These are phyloP conservation scores for Colletotrichum sp. DNA, from an alignment of 2,329 filamentous ascomycete genomes.

Conservation along the genomic window DNA sequence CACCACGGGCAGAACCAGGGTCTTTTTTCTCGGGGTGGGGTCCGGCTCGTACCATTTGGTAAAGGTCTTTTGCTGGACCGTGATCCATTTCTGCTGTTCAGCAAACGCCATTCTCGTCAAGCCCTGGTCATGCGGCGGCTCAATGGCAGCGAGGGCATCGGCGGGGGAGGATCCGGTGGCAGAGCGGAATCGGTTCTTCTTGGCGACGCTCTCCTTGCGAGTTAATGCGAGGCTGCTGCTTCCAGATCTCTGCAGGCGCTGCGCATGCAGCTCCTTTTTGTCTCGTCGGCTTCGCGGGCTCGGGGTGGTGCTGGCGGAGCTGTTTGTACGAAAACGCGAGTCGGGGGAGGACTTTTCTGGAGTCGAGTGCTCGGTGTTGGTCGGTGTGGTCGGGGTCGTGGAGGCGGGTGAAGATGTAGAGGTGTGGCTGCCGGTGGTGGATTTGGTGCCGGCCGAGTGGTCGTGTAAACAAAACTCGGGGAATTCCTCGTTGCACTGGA, in stretches of 20 bases:
- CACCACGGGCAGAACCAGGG: background rate
- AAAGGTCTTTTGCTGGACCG: slow-evolving; percentile 97
- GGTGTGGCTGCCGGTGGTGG: slow-evolving; percentile 19
- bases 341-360: slow-evolving; percentile 24
- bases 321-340: slow-evolving; percentile 26
- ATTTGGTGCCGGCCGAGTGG: slow-evolving; percentile 22
- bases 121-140: slow-evolving; percentile 54
- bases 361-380: slow-evolving; percentile 25
- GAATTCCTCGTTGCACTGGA: slow-evolving; percentile 38
- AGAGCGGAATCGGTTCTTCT: slow-evolving; percentile 38
- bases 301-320: slow-evolving; percentile 24
- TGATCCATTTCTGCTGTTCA: slow-evolving; percentile 72
- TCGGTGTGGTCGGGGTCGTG: slow-evolving; percentile 29
- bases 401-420: slow-evolving; percentile 27
- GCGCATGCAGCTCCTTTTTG: slow-evolving; percentile 56
- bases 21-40: slow-evolving; percentile 6
- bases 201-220: slow-evolving; percentile 28
- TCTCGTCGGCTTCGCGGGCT: slow-evolving; percentile 45
- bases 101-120: slow-evolving; percentile 66
- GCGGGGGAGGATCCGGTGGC: slow-evolving; percentile 38
- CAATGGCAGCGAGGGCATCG: slow-evolving; percentile 49
- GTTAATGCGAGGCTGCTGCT: slow-evolving; percentile 39
- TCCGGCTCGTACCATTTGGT: slow-evolving; percentile 75
- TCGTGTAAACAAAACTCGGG: slow-evolving; percentile 50
- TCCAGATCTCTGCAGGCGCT: slow-evolving; percentile 50